These are phyloP conservation scores for Aethionema arabicum DNA, from an alignment of 345 rosid genomes.

Conservation along the genomic window DNA sequence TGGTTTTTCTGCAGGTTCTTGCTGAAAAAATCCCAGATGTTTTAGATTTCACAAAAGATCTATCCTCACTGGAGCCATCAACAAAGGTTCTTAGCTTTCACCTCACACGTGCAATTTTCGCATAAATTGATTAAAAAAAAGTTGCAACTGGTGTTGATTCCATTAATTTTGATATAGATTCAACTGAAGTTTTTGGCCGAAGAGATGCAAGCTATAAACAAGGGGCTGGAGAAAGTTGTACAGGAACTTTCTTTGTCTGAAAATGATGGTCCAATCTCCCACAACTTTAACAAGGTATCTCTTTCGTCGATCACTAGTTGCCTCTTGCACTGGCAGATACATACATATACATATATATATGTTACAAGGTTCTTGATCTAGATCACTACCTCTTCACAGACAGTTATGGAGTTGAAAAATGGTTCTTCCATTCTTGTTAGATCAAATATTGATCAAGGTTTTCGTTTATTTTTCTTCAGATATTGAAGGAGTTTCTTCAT, in stretches of 20 bases:
- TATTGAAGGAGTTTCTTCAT: slow-evolving; percentile 68
- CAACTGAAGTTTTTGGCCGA: slow-evolving; percentile 93
- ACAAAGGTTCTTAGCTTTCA: slow-evolving; percentile 54
- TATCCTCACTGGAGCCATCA: slow-evolving; percentile 65
- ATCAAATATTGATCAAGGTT: neutral
- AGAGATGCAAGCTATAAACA: slow-evolving; percentile 98
- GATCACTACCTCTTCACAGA: neutral
- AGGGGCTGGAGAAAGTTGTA: slow-evolving; percentile 88
- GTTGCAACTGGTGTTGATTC: slow-evolving; percentile 4
- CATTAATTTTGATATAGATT: slow-evolving; percentile 48
- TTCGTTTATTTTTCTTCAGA: slow-evolving; percentile 31
- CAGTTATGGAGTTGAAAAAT: slow-evolving; percentile 7
- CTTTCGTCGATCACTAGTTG: slow-evolving; percentile 4
- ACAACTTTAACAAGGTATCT: slow-evolving; percentile 62
- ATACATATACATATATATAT: no score
- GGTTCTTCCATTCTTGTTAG: slow-evolving; percentile 12
- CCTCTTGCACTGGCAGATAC: neutral
- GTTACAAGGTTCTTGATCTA: no score
- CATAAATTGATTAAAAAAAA: neutral
- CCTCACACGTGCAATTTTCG: neutral
- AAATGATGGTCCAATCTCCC: slow-evolving; percentile 82
- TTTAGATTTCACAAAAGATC: slow-evolving; percentile 71
- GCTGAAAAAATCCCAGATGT: slow-evolving; percentile 84
- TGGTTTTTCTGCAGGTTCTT: slow-evolving; percentile 61
- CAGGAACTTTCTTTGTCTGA: slow-evolving; percentile 82